Conservation (phyloP, 192 early-diverging fungal genomes). For the Coemansia sp. region DNA sequence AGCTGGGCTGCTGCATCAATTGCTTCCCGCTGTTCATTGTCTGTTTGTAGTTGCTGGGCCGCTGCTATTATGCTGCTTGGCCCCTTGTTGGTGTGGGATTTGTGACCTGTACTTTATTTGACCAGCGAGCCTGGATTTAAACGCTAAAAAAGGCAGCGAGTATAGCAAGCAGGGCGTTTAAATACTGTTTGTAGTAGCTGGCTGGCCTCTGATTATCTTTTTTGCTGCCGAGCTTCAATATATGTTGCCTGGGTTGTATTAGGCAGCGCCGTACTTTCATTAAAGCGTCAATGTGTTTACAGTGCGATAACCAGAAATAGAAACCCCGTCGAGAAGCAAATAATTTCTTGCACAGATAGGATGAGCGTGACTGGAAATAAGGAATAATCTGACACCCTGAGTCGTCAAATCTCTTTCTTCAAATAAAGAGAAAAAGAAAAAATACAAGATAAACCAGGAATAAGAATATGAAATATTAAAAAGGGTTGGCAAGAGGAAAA, state of each 20-base stretch:
- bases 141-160: no score
- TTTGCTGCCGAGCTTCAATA: no score
- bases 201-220: no score
- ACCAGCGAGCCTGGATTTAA: background rate
- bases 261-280: no score
- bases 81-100: background rate
- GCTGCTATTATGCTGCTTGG: background rate
- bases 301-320: no score
- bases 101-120: background rate
- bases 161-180: no score
- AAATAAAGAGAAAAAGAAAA: background rate
- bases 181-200: no score
- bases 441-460: background rate
- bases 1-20: constrained; percentile 23
- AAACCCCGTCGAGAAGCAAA: background rate
- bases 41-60: background rate
- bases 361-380: background rate
- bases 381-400: background rate
- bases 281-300: no score
- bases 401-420: background rate
- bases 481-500: background rate
- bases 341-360: background rate
- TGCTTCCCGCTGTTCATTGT: constrained; percentile 44
- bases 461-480: background rate
- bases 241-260: no score